Evolutionary conservation across 176 grass and related monocot species (phyloP), one percentile per base, ranked within the genome.

Genomic region (Olyra latifolia): DNA sequence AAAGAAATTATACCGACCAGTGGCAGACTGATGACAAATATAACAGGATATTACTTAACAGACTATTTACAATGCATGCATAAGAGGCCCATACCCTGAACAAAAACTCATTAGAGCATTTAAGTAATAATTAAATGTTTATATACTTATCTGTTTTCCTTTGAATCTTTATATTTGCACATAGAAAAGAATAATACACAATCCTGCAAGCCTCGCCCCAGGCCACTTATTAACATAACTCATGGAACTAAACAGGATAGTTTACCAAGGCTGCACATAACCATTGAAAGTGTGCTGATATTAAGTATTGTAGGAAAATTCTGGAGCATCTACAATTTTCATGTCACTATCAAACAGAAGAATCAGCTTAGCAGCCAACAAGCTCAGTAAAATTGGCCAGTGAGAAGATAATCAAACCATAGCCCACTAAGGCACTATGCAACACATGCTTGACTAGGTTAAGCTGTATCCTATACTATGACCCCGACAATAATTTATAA

Each of bases 121-220:
- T 69, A 58, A 66, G 39, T n/a, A 12, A 27, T 22, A 25, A 29
- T 63, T 0, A 77, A 17, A 77, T 63, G 25, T 71, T 54, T n/a
- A n/a, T n/a, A n/a, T n/a, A n/a, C n/a, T n/a, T n/a, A 14, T 57
- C 4, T 23, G 16, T 76, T 61, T 61, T 46, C 5, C 15, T 61
- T 76, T 76, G 60, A 44, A 76, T 61, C 24, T 8, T 45, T 61
- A 76, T 61, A 42, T 76, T 61, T 28, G 40, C 41, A 62, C 24
- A 62, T 27, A 72, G 22, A 59, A 59, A 14, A 71, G 22, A 45
- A 43, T 47, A 77, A 46, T 17, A 77, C 47, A 27, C 17, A 73
- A 28, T 77, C 42, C 2, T 75, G 68, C 8, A 10, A 59, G 8
- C 32, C 22, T 30, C 40, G 68, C 66, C 40, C 28, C 25, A 66